phyloP scores from a whole-genome alignment of 306 rosid species.

The Purshia tridentata region DNA sequence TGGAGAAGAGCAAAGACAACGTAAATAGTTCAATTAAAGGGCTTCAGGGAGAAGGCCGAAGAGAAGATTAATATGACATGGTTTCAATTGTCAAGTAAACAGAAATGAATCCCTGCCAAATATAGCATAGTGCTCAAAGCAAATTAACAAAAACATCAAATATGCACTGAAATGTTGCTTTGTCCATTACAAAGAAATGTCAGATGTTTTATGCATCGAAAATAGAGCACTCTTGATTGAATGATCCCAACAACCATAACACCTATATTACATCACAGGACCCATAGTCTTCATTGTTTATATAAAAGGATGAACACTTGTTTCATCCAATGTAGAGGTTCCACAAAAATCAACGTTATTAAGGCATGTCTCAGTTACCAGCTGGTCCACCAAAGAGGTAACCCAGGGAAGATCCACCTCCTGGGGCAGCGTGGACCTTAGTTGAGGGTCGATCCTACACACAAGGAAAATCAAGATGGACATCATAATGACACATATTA shows the following conservation, averaged over 20 bases:
- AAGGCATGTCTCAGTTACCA: slow-evolving; percentile 49
- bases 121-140: slow-evolving; percentile 5
- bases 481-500: neutral
- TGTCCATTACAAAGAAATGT: slow-evolving; percentile 42
- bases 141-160: slow-evolving; percentile 21
- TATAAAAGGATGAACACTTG: slow-evolving; percentile 36
- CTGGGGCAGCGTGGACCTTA: slow-evolving; percentile 96
- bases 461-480: slow-evolving; percentile 5
- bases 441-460: slow-evolving; percentile 97
- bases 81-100: neutral
- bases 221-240: slow-evolving; percentile 44
- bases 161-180: slow-evolving; percentile 31
- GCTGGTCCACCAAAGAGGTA: slow-evolving; percentile 82
- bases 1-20: too few species aligned
- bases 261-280: slow-evolving; percentile 58
- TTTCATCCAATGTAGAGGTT: slow-evolving; percentile 37
- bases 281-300: slow-evolving; percentile 34
- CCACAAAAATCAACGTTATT: slow-evolving; percentile 25
- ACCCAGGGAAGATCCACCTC: slow-evolving; percentile 94
- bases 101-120: neutral
- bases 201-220: slow-evolving; percentile 51
- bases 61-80: too few species aligned
- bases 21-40: too few species aligned
- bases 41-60: too few species aligned
- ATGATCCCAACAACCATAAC: slow-evolving; percentile 56